Conservation (phyloP, 169 alveolate species). For the Theileria parva region DNA sequence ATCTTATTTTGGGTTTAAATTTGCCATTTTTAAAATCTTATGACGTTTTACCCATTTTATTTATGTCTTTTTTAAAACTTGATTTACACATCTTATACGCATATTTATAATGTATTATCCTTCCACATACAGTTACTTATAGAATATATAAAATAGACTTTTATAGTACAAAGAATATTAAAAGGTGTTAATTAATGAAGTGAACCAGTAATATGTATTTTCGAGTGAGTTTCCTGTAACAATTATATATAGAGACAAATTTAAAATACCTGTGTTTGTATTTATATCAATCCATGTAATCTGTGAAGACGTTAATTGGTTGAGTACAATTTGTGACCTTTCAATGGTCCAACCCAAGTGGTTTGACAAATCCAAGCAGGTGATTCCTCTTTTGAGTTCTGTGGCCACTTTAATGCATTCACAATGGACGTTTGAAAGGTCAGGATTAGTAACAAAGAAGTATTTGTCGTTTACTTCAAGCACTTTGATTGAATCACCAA, state of each 20-base stretch:
- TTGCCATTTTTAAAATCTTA: background rate
- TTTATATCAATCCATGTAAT: constrained; percentile 46
- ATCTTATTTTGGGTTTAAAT: background rate
- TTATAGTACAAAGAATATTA: background rate
- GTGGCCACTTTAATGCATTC: constrained; percentile 10
- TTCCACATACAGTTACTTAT: background rate
- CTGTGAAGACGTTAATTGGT: constrained; percentile 28
- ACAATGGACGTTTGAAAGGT: constrained; percentile 8
- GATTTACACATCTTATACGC: background rate
- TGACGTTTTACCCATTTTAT: background rate
- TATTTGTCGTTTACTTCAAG: constrained; percentile 19
- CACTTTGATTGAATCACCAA: constrained; percentile 37
- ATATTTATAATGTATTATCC: background rate
- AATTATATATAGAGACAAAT: background rate
- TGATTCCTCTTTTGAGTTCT: constrained; percentile 19
- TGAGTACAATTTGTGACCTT: constrained; percentile 18
- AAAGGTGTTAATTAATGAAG: constrained; percentile 17
- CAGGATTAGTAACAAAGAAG: constrained; percentile 34
- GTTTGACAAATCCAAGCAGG: constrained; percentile 8
- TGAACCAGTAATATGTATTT: constrained; percentile 3
- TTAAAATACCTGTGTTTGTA: background rate
- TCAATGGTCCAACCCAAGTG: constrained; percentile 19
- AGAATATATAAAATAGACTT: background rate
- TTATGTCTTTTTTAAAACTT: background rate
- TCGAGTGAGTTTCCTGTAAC: background rate